Conservation (phyloP, 163 green algal genomes). For the Trebouxia gelatinosa region DNA sequence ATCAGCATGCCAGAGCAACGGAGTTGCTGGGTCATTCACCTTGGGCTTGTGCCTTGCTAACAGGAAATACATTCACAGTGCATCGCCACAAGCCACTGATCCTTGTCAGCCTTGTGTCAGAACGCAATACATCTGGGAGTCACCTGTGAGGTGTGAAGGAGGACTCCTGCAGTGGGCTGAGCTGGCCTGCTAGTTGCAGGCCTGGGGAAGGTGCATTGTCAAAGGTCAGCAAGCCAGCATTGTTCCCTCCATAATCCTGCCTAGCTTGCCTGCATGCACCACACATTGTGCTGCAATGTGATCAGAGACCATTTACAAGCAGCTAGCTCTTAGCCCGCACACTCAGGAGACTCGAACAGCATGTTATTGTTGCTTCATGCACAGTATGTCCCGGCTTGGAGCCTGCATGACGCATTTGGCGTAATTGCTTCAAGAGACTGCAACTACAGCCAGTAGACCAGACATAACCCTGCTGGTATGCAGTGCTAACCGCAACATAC, state of each 20-base stretch:
- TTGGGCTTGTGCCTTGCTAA: too few species aligned
- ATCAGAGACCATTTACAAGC: too few species aligned
- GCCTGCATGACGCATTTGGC: background rate
- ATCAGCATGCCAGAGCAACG: too few species aligned
- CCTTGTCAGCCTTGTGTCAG: too few species aligned
- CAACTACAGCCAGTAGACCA: background rate
- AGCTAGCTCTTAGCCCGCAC: too few species aligned
- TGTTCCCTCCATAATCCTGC: background rate
- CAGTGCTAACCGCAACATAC: background rate
- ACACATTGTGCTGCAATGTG: too few species aligned
- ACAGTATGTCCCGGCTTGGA: background rate
- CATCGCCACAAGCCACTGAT: too few species aligned
- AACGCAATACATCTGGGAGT: too few species aligned
- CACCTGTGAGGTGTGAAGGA: conserved; percentile 20
- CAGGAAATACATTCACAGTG: too few species aligned
- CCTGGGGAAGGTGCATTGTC: background rate
- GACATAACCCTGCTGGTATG: background rate
- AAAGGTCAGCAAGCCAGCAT: conserved; percentile 7
- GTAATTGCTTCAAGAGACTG: background rate
- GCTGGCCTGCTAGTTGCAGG: conserved; percentile 16
- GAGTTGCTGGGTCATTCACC: too few species aligned
- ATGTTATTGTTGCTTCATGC: background rate
- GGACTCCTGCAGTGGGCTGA: conserved; percentile 22
- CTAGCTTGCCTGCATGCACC: conserved; percentile 6
- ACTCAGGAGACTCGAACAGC: background rate